A percentile compares a stretch with the other conserved stretches of the same genome.
These are phyloP conservation scores for Lophium mytilinum DNA, from an alignment of 495 filamentous ascomycete genomes.

Conservation along the genomic window DNA sequence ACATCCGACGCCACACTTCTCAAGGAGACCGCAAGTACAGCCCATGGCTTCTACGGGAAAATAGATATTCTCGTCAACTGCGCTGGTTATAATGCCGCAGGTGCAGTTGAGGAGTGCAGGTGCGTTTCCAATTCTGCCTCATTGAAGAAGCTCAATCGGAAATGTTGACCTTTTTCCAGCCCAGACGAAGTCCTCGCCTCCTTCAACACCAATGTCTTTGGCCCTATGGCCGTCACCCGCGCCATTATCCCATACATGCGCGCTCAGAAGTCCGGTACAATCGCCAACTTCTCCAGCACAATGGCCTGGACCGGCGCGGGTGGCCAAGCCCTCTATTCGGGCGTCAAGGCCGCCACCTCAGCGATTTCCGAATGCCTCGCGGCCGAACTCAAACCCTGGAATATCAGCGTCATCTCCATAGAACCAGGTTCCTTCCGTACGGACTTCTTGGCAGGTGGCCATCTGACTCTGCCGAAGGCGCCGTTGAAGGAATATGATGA, in stretches of 20 bases:
- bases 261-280: constrained; percentile 30
- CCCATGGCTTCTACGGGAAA: constrained; percentile 34
- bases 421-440: constrained; percentile 46
- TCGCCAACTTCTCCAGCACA: constrained; percentile 41
- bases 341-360: constrained; percentile 40
- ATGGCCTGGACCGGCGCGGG: constrained; percentile 34
- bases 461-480: too few relatives aligned
- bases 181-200: constrained; percentile 29
- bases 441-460: too few relatives aligned
- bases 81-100: constrained; percentile 36
- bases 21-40: constrained; percentile 30
- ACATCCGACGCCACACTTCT: constrained; percentile 29
- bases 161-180: constrained; percentile 12
- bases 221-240: constrained; percentile 38
- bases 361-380: constrained; percentile 38
- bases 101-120: constrained; percentile 34
- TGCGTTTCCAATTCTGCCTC: too few relatives aligned
- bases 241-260: constrained; percentile 42
- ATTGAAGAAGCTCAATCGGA: too few relatives aligned
- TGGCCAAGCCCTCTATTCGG: constrained; percentile 39
- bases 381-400: constrained; percentile 39
- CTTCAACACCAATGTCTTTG: constrained; percentile 42
- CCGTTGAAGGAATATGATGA: too few relatives aligned
- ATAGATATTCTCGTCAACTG: constrained; percentile 47
- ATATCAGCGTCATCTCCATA: constrained; percentile 37